Evolutionary conservation across 257 asterid species (phyloP).

Genomic region (Scutellaria minor): DNA sequence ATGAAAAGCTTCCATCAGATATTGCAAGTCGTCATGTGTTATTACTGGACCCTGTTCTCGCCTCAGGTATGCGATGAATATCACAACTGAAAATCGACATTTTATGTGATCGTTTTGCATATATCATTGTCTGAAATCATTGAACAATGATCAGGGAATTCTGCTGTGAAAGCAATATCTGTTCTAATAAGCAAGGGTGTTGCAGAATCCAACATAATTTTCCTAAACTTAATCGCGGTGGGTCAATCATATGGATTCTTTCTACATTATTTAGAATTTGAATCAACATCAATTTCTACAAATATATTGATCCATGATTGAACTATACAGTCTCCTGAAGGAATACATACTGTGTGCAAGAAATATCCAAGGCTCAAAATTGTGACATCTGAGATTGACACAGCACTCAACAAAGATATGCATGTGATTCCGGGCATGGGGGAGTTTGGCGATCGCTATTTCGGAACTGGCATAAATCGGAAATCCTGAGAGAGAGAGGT

Average conservation of each 20-base stretch:
- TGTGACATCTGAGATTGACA: slow-evolving; percentile 92
- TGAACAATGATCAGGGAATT: slow-evolving; percentile 57
- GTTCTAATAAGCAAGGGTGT: slow-evolving; percentile 87
- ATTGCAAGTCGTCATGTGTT: slow-evolving; percentile 92
- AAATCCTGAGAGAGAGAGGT: not conserved
- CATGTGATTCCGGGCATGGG: slow-evolving; percentile 97
- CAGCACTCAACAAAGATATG: slow-evolving; percentile 64
- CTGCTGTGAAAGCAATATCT: slow-evolving; percentile 82
- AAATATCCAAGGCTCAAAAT: slow-evolving; percentile 74
- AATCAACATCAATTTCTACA: not conserved
- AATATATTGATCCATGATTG: not conserved
- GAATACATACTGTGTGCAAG: slow-evolving; percentile 75
- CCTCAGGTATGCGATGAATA: slow-evolving; percentile 59
- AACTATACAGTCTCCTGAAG: slow-evolving; percentile 87
- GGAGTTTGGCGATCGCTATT: slow-evolving; percentile 94
- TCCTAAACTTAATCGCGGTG: slow-evolving; percentile 90
- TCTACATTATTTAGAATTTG: not conserved
- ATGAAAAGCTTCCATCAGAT: slow-evolving; percentile 88
- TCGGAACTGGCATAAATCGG: slow-evolving; percentile 59
- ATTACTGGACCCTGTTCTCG: slow-evolving; percentile 92
- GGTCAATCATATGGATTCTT: slow-evolving; percentile 30
- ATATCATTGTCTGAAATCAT: not conserved
- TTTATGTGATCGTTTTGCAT: not conserved
- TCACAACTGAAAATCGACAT: not conserved
- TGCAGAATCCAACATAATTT: slow-evolving; percentile 82